phyloP scores from a whole-genome alignment of 106 monocot genomes.

The Alisma plantagoaquatica region DNA sequence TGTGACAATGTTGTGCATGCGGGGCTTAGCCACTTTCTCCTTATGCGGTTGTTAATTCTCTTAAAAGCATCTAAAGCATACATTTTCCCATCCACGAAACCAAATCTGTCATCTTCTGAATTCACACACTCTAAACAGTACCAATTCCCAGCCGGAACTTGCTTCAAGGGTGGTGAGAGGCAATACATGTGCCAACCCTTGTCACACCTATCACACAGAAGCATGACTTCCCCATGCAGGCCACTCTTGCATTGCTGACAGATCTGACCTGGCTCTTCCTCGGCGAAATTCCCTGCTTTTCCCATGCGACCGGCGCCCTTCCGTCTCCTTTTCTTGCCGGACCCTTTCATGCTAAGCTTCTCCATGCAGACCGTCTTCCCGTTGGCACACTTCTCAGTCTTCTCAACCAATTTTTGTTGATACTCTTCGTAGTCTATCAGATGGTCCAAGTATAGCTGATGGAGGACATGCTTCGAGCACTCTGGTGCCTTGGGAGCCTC shows the following conservation, averaged over 20 bases:
- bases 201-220: conserved; percentile 74
- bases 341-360: conserved; percentile 7
- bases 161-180: conserved; percentile 52
- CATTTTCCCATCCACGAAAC: conserved; percentile 54
- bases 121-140: conserved; percentile 70
- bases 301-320: conserved; percentile 10
- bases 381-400: conserved; percentile 17
- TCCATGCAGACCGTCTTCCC: background rate
- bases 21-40: conserved; percentile 61
- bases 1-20: conserved; percentile 20
- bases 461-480: conserved; percentile 68
- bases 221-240: conserved; percentile 74
- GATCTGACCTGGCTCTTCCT: conserved; percentile 48
- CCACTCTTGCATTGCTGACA: conserved; percentile 85
- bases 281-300: conserved; percentile 7
- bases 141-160: conserved; percentile 62
- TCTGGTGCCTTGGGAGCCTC: conserved; percentile 24
- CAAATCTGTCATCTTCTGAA: conserved; percentile 63
- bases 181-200: conserved; percentile 78
- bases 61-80: conserved; percentile 39
- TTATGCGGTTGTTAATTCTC: conserved; percentile 31
- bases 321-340: conserved; percentile 19
- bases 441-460: conserved; percentile 57
- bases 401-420: conserved; percentile 8
- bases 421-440: conserved; percentile 69